These are phyloP conservation scores for Ustilago esculenta DNA, from an alignment of 1,284 basidiomycete genomes.

Conservation along the genomic window DNA sequence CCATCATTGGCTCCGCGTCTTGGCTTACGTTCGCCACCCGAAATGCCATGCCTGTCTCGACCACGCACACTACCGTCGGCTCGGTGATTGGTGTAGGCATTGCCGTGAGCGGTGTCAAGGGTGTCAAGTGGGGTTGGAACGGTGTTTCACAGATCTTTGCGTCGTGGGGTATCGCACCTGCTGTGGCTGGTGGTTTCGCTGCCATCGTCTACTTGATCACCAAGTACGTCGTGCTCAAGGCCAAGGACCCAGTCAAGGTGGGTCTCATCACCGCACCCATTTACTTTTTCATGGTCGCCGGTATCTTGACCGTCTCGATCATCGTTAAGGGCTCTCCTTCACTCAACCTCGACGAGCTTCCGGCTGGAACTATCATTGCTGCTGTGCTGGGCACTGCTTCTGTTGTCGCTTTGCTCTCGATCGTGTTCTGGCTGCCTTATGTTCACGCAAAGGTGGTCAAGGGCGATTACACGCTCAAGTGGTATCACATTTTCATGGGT, in stretches of 20 bases:
- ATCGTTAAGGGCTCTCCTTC: slow-evolving; percentile 49
- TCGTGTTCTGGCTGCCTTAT: slow-evolving; percentile 48
- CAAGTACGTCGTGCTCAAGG: slow-evolving; percentile 40
- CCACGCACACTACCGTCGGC: slow-evolving; percentile 50
- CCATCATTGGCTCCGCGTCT: slow-evolving; percentile 35
- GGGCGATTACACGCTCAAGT: slow-evolving; percentile 41
- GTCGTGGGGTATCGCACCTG: slow-evolving; percentile 47
- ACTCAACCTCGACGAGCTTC: slow-evolving; percentile 40
- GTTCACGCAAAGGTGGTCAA: slow-evolving; percentile 42
- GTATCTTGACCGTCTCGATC: slow-evolving; percentile 39
- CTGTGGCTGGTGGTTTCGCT: slow-evolving; percentile 31
- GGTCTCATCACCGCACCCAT: slow-evolving; percentile 35
- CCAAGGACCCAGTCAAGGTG: slow-evolving; percentile 31
- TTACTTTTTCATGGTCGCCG: slow-evolving; percentile 39
- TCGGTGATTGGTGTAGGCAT: slow-evolving; percentile 47
- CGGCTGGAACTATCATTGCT: slow-evolving; percentile 19
- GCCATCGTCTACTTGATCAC: slow-evolving; percentile 43
- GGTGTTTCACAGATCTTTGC: slow-evolving; percentile 47
- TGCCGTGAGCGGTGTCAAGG: slow-evolving; percentile 25
- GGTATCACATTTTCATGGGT: slow-evolving; percentile 52
- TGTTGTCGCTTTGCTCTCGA: slow-evolving; percentile 29
- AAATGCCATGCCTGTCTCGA: slow-evolving; percentile 48
- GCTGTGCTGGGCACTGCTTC: slow-evolving; percentile 35
- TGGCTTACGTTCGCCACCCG: slow-evolving; percentile 50
- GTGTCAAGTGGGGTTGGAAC: slow-evolving; percentile 49